Evolutionary conservation across 441 rosid genomes (phyloP).

Genomic region (Rhodomyrtus psidioides): DNA sequence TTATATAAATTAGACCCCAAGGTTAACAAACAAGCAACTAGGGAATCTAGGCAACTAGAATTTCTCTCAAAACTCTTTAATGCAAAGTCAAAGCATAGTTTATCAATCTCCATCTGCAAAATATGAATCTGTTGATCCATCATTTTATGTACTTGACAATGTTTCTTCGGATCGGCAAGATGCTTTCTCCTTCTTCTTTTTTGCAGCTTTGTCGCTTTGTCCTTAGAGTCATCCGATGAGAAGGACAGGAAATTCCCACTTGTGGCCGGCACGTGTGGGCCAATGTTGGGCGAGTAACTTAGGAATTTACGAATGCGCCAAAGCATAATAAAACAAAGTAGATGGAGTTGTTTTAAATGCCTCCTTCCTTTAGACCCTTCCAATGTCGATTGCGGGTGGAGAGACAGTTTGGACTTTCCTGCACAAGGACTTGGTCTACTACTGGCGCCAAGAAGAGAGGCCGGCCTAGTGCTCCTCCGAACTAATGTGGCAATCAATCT

Average conservation of each 20-base stretch:
- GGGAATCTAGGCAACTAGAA: neutral
- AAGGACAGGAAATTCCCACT: neutral
- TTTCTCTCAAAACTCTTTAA: neutral
- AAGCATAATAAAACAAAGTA: neutral
- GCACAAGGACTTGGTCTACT: neutral
- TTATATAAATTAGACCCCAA: neutral
- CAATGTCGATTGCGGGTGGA: neutral
- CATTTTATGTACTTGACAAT: neutral
- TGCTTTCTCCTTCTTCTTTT: no score
- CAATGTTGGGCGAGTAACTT: neutral
- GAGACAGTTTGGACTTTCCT: neutral
- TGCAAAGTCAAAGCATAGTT: neutral
- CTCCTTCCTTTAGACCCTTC: neutral
- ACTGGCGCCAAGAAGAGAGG: neutral
- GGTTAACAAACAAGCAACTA: neutral
- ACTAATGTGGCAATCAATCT: neutral
- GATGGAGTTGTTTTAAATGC: neutral
- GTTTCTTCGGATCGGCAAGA: no score
- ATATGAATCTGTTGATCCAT: neutral
- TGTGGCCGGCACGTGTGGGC: neutral
- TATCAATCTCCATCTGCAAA: neutral
- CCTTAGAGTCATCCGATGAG: neutral
- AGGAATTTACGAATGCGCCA: neutral
- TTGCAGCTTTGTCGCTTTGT: neutral
- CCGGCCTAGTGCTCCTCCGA: neutral